Conservation (phyloP, 140 eudicot species). For the Erigeron philadelphicus region DNA sequence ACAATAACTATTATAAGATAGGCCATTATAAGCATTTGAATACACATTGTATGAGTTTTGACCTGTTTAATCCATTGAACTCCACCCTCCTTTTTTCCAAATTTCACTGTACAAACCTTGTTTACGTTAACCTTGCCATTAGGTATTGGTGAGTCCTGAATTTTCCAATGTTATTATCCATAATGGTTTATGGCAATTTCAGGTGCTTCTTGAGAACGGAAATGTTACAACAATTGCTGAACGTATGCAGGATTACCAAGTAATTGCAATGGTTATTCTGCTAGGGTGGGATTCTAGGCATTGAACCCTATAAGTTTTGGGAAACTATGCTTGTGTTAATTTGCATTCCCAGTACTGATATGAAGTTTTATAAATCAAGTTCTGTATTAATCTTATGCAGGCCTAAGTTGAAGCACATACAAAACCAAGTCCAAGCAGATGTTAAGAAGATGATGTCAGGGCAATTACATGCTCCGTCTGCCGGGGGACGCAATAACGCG, state of each 20-base stretch:
- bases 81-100: not conserved
- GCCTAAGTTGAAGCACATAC: slow-evolving; percentile 68
- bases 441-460: slow-evolving; percentile 85
- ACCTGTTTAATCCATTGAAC: too few relatives aligned
- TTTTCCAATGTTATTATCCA: not conserved
- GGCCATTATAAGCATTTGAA: not conserved
- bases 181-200: slow-evolving; percentile 19
- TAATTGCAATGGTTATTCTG: slow-evolving; percentile 72
- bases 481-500: slow-evolving; percentile 25
- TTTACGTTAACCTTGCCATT: not conserved
- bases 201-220: slow-evolving; percentile 69
- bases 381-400: slow-evolving; percentile 32
- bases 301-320: not conserved
- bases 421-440: slow-evolving; percentile 62
- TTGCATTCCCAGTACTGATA: not conserved
- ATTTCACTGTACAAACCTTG: not conserved
- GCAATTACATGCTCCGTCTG: slow-evolving; percentile 53
- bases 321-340: not conserved
- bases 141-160: slow-evolving; percentile 1
- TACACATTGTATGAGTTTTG: not conserved
- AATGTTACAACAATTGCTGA: slow-evolving; percentile 42
- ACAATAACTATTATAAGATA: not conserved
- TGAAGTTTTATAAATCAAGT: not conserved
- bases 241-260: slow-evolving; percentile 80
- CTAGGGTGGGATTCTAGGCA: slow-evolving; percentile 48